Evolutionary conservation across 805 yeast species (phyloP).

Genomic region (Ogataea kodamae): DNA sequence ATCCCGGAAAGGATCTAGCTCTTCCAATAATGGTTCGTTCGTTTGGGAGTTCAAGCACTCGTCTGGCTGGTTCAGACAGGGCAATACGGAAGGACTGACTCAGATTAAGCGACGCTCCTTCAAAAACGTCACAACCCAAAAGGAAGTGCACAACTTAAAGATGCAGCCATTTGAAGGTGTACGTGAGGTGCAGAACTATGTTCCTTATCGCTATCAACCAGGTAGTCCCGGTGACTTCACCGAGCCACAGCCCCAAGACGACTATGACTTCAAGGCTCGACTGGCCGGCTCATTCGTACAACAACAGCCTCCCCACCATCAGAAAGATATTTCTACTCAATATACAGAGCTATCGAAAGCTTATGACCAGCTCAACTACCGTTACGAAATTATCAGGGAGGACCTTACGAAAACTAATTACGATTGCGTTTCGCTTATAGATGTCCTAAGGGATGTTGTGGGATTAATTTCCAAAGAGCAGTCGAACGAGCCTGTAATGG

Average conservation of each 20-base stretch:
- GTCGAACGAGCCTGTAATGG: conserved; percentile 7
- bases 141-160: conserved; percentile 30
- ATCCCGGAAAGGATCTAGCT: conserved; percentile 25
- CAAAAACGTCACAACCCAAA: conserved; percentile 29
- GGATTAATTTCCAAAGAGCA: conserved; percentile 13
- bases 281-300: conserved; percentile 23
- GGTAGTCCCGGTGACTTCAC: conserved; percentile 21
- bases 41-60: conserved; percentile 89
- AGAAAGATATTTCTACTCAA: conserved; percentile 17
- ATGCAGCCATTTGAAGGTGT: conserved; percentile 11
- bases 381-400: conserved; percentile 46
- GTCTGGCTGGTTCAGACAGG: conserved; percentile 72
- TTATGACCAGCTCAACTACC: conserved; percentile 39
- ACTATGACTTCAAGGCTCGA: conserved; percentile 23
- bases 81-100: conserved; percentile 70
- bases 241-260: conserved; percentile 21
- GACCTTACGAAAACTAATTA: conserved; percentile 47
- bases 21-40: conserved; percentile 17
- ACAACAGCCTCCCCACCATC: conserved; percentile 17
- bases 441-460: conserved; percentile 31
- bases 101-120: conserved; percentile 73
- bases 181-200: conserved; percentile 25
- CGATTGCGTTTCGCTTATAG: conserved; percentile 52
- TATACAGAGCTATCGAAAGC: conserved; percentile 41
- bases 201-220: conserved; percentile 25